Evolutionary conservation across 75 land plant species (phyloP), one percentile per base, ranked within the genome.

Genomic region (Pinus albicaulis): DNA sequence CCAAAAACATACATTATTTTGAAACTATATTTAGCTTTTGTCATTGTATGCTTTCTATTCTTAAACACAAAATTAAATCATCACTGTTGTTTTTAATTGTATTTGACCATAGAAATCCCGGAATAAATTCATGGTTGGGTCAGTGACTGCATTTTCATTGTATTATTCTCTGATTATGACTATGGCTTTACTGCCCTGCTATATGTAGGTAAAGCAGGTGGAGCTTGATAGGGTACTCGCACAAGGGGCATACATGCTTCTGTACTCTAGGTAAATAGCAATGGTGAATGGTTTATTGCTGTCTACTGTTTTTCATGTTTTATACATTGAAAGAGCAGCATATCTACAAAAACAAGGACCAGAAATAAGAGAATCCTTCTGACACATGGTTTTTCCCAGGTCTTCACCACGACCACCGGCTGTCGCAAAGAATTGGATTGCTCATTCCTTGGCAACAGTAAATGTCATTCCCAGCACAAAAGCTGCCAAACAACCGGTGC

Each of bases 191-290:
- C 17, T 75, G 44, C 8, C 25, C 44, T 72, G 28, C 5, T 17
- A 14, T 56, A 22, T 28, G 44, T 57, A 96, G 99, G 99, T 94
- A 12, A 94, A 90, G 80, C 78, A 80, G n/a, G 98, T 94, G 68
- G 91, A 93, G 11, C 56, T 81, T 69, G 91, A 84, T 31, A 87
- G 73, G 48, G 99, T 92, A 11, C 75, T 94, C 71, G 76, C 84
- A 16, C 82, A 92, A 76, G 86, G 86, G 58, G 99, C 99, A 55
- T 96, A 96, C 71, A 92, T 96, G 95, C 90, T 96, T 65, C 84
- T 96, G 31, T 96, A 96, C 80, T 75, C 88, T 58, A 88, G 99
- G 98, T 95, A 79, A 80, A 19, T 31, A 55, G 24, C 16, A 41
- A 59, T 20, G 48, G 2, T 20, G 68, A 41, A 60, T 16, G 23